Evolutionary conservation across 2,329 filamentous ascomycete species (phyloP), one percentile per base, ranked within the genome.

Genomic region (Pestalotiopsis sp.): DNA sequence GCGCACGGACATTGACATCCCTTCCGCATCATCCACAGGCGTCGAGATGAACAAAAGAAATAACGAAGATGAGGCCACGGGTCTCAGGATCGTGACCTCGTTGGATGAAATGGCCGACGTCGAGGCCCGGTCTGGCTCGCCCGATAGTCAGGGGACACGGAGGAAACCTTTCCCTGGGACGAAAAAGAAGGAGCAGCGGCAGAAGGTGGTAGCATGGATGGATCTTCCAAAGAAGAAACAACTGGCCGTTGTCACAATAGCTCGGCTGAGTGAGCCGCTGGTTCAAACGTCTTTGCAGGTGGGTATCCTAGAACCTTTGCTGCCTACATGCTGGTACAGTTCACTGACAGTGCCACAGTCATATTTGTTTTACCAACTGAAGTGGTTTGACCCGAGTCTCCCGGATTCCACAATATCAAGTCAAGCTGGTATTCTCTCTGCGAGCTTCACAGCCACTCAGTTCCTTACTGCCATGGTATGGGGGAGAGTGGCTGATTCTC

Each of bases 281-380:
- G 92, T 93, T 0, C 92, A 96, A 76, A 94, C 92, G 0, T 93
- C 90, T 13, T 80, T 94, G 9, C 85, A 85, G 79, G 83, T 83
- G 76, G 9, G 69, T 36, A 4, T 17, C 57, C 41, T n/a, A 62
- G 3, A 58, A 23, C 7, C n/a, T 52, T 45, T 31, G 14, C 36
- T 2, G 38, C 20, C 27, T 17, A 52, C 31, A 36, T 36, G 31
- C 31, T 63, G 14, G 6, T 20, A 4, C 64, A 56, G 60, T 7
- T 17, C 20, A 20, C 57, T 59, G 14, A 65, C 25, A 13, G 31
- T n/a, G 23, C n/a, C 38, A 27, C 82, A 92, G 79, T 88, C 92
- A 1, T 97, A 97, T 80, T 90, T 97, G 84, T 97, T 93, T 81
- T 97, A 95, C 79, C 93, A 96, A 78, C 87, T 97, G n/a, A 90